Evolutionary conservation across 2,329 filamentous ascomycete species (phyloP).

Genomic region (Cladorrhinum sp.): DNA sequence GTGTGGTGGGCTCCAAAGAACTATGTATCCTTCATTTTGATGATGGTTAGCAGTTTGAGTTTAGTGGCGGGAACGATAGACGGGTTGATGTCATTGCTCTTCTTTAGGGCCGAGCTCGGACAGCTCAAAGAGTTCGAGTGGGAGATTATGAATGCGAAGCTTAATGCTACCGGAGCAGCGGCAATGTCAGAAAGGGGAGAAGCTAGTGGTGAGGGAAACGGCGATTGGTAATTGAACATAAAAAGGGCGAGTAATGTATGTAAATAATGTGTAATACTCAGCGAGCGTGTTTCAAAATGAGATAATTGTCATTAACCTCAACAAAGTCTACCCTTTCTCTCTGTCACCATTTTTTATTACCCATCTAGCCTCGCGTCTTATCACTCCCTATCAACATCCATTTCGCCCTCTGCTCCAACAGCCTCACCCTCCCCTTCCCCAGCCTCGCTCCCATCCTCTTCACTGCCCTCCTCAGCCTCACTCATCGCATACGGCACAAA

Average conservation of each 20-base stretch:
- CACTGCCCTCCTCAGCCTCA: slow-evolving; percentile 53
- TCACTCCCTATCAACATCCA: background rate
- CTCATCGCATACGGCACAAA: slow-evolving; percentile 67
- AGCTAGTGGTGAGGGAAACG: background rate
- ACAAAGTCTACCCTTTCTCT: background rate
- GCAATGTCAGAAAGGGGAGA: background rate
- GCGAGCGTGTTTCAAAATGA: background rate
- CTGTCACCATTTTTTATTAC: background rate
- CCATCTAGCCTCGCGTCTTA: background rate
- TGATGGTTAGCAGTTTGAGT: slow-evolving; percentile 74
- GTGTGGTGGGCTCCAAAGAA: slow-evolving; percentile 82
- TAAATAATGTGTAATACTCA: background rate
- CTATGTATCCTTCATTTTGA: slow-evolving; percentile 75
- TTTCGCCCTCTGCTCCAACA: slow-evolving; percentile 1
- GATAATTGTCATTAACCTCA: background rate
- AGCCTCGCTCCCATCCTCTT: slow-evolving; percentile 48
- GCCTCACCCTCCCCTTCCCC: slow-evolving; percentile 30
- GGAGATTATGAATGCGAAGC: slow-evolving; percentile 74
- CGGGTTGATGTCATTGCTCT: slow-evolving; percentile 81
- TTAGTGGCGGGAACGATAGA: slow-evolving; percentile 76
- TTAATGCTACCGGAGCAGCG: background rate
- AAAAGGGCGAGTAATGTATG: background rate
- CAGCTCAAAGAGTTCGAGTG: slow-evolving; percentile 88
- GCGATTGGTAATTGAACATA: background rate
- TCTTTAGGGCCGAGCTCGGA: slow-evolving; percentile 79